These are phyloP conservation scores for Torrubiella hemipterigena DNA, from an alignment of 2,329 filamentous ascomycete genomes.

Conservation along the genomic window DNA sequence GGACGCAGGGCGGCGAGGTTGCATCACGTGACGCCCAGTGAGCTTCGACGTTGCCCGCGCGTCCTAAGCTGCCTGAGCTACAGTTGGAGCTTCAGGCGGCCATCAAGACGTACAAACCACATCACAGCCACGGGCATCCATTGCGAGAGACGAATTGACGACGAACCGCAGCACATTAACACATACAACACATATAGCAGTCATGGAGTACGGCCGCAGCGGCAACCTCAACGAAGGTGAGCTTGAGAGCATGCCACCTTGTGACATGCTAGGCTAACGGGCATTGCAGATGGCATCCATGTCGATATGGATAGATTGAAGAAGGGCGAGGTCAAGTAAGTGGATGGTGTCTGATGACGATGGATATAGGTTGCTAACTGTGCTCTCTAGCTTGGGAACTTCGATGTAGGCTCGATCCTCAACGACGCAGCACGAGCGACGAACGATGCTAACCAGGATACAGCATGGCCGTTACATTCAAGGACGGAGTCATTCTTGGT, in stretches of 20 bases:
- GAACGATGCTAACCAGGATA: conserved; percentile 11
- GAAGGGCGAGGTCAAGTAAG: conserved; percentile 97
- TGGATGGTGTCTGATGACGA: conserved; percentile 9
- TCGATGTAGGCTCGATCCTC: conserved; percentile 61
- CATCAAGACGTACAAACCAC: neutral
- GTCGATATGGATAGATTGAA: conserved; percentile 98
- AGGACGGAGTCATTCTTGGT: conserved; percentile 91
- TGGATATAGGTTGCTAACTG: conserved; percentile 19
- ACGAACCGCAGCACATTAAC: neutral
- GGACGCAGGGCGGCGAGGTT: too few relatives aligned
- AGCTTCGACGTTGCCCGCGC: conserved; percentile 7
- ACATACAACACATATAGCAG: conserved; percentile 5
- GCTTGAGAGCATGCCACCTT: conserved; percentile 11
- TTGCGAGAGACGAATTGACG: neutral
- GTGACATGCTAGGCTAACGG: conserved; percentile 12
- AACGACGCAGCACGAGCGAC: conserved; percentile 7
- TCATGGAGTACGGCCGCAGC: conserved; percentile 52
- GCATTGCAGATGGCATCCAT: conserved; percentile 81
- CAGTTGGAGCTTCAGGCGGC: conserved; percentile 4
- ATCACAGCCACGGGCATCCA: neutral
- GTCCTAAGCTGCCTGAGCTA: conserved; percentile 9
- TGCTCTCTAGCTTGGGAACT: conserved; percentile 72
- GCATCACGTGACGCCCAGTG: conserved; percentile 5
- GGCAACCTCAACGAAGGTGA: conserved; percentile 54
- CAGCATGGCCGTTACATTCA: conserved; percentile 99